A percentile compares a stretch with the other conserved stretches of the same genome.
phyloP scores from a whole-genome alignment of 306 rosid species.

The Luffa aegyptiaca region DNA sequence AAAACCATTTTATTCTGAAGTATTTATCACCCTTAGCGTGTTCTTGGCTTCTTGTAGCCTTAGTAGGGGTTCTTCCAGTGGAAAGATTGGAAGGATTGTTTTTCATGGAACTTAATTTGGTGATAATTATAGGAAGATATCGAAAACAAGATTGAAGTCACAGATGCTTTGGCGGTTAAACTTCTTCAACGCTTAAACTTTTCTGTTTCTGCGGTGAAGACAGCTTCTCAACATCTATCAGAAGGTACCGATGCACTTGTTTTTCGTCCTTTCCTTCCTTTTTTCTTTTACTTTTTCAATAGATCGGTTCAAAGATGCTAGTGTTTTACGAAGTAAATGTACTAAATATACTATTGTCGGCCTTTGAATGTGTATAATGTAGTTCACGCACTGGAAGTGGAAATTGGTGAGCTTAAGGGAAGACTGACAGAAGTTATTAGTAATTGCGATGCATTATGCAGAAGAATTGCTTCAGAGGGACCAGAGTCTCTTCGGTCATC shows the following conservation, averaged over 20 bases:
- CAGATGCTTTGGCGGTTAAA: constrained; percentile 74
- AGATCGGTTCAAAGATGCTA: background rate
- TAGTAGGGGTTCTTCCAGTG: background rate
- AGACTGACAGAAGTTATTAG: constrained; percentile 86
- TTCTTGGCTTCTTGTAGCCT: background rate
- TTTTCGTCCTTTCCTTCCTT: background rate
- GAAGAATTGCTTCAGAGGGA: constrained; percentile 57
- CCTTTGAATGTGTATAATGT: constrained; percentile 12
- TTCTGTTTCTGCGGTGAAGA: constrained; percentile 69
- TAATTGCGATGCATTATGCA: constrained; percentile 78
- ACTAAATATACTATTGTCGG: background rate
- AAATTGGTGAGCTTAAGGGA: constrained; percentile 89
- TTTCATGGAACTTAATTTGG: constrained; percentile 12
- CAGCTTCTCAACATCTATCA: constrained; percentile 74
- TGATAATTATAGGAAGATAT: constrained; percentile 56
- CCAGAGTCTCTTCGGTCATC: constrained; percentile 69
- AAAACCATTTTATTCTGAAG: background rate
- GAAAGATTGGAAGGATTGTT: constrained; percentile 1
- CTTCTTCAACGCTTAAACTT: constrained; percentile 75
- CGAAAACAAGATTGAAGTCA: constrained; percentile 72
- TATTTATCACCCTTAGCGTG: background rate
- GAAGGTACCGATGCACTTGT: constrained; percentile 38
- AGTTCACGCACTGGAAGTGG: constrained; percentile 84
- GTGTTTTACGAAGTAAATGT: background rate
- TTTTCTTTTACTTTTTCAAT: background rate